Percentiles rank a stretch among this genome's conserved stretches.
phyloP scores from a whole-genome alignment of 2,329 filamentous ascomycete genomes.

The Xylaria polymorpha region DNA sequence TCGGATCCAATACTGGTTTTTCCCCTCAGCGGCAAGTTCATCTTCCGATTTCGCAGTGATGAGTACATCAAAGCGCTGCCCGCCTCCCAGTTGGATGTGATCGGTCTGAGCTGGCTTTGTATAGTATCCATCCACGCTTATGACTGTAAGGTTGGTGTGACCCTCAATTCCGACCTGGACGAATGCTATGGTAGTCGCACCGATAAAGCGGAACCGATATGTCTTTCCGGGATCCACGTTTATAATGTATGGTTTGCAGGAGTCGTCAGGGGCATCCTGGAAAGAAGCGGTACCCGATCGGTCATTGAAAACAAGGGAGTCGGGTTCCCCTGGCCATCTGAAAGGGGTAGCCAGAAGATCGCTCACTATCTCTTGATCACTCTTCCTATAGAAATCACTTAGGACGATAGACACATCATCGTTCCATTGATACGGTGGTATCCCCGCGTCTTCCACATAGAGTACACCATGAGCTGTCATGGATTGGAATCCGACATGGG shows the following conservation, averaged over 20 bases:
- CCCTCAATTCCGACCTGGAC: slow-evolving; percentile 66
- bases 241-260: slow-evolving; percentile 63
- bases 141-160: slow-evolving; percentile 66
- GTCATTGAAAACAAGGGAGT: slow-evolving; percentile 68
- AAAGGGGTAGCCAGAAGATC: slow-evolving; percentile 63
- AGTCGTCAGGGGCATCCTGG: slow-evolving; percentile 50
- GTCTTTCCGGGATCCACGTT: slow-evolving; percentile 69
- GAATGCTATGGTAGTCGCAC: slow-evolving; percentile 65
- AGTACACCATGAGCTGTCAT: slow-evolving; percentile 67
- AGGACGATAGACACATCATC: slow-evolving; percentile 68
- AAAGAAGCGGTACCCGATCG: slow-evolving; percentile 57
- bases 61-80: slow-evolving; percentile 70
- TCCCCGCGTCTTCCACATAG: slow-evolving; percentile 63
- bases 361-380: slow-evolving; percentile 62
- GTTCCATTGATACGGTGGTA: slow-evolving; percentile 69
- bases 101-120: slow-evolving; percentile 60
- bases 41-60: slow-evolving; percentile 62
- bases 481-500: slow-evolving; percentile 72
- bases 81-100: slow-evolving; percentile 66
- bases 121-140: slow-evolving; percentile 69
- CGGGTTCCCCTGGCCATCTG: slow-evolving; percentile 68
- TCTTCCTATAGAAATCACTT: slow-evolving; percentile 67
- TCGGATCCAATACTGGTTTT: slow-evolving; percentile 59
- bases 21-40: slow-evolving; percentile 54
- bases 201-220: slow-evolving; percentile 72